phyloP scores from a whole-genome alignment of 2,329 filamentous ascomycete species.

The Alternaria atra region DNA sequence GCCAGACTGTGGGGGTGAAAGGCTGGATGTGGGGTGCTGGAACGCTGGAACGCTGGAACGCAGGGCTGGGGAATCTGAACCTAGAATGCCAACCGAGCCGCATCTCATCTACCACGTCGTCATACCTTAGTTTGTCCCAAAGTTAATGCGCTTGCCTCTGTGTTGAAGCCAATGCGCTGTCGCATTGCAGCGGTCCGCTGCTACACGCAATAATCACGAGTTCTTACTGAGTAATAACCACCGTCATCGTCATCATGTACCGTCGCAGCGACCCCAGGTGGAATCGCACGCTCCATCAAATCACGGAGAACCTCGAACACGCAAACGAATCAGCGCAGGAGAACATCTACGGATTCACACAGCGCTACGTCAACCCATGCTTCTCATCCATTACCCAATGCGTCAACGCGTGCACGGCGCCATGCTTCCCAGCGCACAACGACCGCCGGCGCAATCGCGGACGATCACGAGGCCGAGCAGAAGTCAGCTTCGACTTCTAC shows the following conservation, averaged over 20 bases:
- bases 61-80: conserved; percentile 10
- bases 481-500: conserved; percentile 95
- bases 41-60: conserved; percentile 1
- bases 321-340: conserved; percentile 93
- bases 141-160: conserved; percentile 10
- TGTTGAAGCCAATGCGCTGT: conserved; percentile 37
- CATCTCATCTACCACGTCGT: conserved; percentile 14
- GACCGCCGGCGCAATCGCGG: conserved; percentile 77
- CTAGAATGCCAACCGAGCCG: conserved; percentile 16
- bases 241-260: conserved; percentile 63
- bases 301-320: conserved; percentile 87
- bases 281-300: conserved; percentile 91
- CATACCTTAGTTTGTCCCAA: conserved; percentile 8
- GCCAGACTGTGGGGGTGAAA: conserved; percentile 13
- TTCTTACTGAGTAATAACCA: conserved; percentile 4
- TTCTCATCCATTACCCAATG: conserved; percentile 72
- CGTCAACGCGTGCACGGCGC: conserved; percentile 73
- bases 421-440: conserved; percentile 76
- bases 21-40: conserved; percentile 24
- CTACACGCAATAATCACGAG: conserved; percentile 19
- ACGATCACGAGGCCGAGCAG: conserved; percentile 68
- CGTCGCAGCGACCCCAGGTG: conserved; percentile 80
- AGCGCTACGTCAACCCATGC: conserved; percentile 85
- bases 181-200: conserved; percentile 31
- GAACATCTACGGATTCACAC: conserved; percentile 86